phyloP scores from a whole-genome alignment of 352 stramenopile species.

The Globisporangium radiosum region DNA sequence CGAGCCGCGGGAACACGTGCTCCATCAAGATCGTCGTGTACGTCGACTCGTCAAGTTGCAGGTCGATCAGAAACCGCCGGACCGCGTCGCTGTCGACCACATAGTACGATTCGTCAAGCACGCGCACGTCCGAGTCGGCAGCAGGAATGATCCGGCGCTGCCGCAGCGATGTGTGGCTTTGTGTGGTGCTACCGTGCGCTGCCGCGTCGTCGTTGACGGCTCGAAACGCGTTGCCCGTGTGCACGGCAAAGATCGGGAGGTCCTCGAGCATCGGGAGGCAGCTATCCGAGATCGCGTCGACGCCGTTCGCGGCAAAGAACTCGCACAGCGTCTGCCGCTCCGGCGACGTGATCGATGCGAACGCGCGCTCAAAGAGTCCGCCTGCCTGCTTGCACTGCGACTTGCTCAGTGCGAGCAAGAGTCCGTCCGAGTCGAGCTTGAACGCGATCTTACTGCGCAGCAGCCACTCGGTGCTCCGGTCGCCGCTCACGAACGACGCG shows the following conservation, averaged over 20 bases:
- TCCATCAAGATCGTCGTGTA: slow-evolving; percentile 50
- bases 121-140: slow-evolving; percentile 27
- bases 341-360: slow-evolving; percentile 16
- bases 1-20: slow-evolving; percentile 51
- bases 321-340: slow-evolving; percentile 32
- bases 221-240: slow-evolving; percentile 10
- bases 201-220: not conserved
- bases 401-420: slow-evolving; percentile 30
- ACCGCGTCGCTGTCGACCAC: slow-evolving; percentile 21
- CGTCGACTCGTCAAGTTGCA: slow-evolving; percentile 47
- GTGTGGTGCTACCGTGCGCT: not conserved
- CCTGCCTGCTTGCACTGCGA: slow-evolving; percentile 24
- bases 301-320: slow-evolving; percentile 34
- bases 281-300: slow-evolving; percentile 24
- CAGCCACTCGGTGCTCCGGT: slow-evolving; percentile 39
- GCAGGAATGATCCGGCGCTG: slow-evolving; percentile 29
- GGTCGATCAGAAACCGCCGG: slow-evolving; percentile 42
- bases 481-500: slow-evolving; percentile 27
- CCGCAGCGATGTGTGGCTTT: slow-evolving; percentile 6
- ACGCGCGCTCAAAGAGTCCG: slow-evolving; percentile 33
- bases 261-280: slow-evolving; percentile 35
- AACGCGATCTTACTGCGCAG: slow-evolving; percentile 31
- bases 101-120: slow-evolving; percentile 54
- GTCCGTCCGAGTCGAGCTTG: slow-evolving; percentile 35
- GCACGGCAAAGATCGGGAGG: slow-evolving; percentile 42